Percentiles rank a stretch among this genome's conserved stretches.
Conservation (phyloP, 352 stramenopile genomes). For the Aphanomyces invadans region DNA sequence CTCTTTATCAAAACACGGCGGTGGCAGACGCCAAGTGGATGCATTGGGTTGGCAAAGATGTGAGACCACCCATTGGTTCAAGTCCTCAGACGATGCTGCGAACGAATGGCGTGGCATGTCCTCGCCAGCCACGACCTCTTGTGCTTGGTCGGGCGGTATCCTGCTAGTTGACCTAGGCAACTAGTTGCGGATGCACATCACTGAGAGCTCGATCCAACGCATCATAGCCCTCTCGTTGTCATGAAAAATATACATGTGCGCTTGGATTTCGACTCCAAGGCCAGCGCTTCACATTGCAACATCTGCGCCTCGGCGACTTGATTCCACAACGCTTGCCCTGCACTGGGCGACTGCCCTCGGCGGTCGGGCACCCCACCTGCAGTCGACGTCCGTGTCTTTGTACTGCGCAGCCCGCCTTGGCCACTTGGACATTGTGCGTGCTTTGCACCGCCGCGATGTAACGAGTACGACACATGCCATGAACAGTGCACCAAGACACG, state of each 20-base stretch:
- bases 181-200: not conserved
- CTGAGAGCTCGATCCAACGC: not conserved
- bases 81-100: too few relatives aligned
- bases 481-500: not conserved
- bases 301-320: not conserved
- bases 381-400: not conserved
- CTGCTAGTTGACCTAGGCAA: not conserved
- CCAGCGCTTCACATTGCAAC: not conserved
- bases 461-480: conserved; percentile 6
- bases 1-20: not conserved
- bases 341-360: not conserved
- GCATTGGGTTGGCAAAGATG: too few relatives aligned
- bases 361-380: too few relatives aligned
- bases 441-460: not conserved
- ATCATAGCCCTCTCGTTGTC: not conserved
- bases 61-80: too few relatives aligned
- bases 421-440: not conserved
- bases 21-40: too few relatives aligned
- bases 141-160: not conserved
- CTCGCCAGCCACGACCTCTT: not conserved
- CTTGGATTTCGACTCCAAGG: not conserved
- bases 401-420: conserved; percentile 1
- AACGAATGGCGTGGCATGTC: not conserved
- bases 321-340: not conserved
- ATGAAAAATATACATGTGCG: not conserved